phyloP scores from a whole-genome alignment of 495 filamentous ascomycete species.

The Pyrenula massariospora region DNA sequence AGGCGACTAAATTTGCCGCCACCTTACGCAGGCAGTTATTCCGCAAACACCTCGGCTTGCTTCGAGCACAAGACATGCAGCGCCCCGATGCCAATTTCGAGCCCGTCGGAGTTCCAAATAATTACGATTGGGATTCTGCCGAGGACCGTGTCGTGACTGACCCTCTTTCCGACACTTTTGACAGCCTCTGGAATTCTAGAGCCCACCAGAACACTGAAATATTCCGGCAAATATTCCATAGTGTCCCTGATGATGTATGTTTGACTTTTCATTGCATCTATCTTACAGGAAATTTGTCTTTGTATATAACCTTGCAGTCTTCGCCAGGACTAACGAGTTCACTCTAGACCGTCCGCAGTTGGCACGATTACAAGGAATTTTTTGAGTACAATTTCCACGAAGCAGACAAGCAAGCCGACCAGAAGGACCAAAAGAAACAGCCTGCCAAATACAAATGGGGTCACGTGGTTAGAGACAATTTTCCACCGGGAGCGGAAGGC shows the following conservation, averaged over 20 bases:
- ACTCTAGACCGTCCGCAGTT: constrained; percentile 46
- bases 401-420: constrained; percentile 31
- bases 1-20: constrained; percentile 67
- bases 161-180: constrained; percentile 56
- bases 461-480: constrained; percentile 76
- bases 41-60: constrained; percentile 82
- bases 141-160: constrained; percentile 69
- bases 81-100: constrained; percentile 59
- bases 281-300: not conserved
- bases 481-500: constrained; percentile 48
- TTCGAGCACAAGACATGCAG: constrained; percentile 59
- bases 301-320: too few relatives aligned
- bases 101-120: constrained; percentile 60
- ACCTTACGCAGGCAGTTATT: constrained; percentile 77
- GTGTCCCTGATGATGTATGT: constrained; percentile 61
- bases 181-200: constrained; percentile 58
- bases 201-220: constrained; percentile 75
- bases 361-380: constrained; percentile 78
- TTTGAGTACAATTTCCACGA: constrained; percentile 63
- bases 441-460: constrained; percentile 56
- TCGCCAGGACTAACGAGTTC: not conserved
- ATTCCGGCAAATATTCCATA: constrained; percentile 77
- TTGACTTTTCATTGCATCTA: not conserved
- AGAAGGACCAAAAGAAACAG: constrained; percentile 25
- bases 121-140: constrained; percentile 68